A percentile compares a stretch with the other conserved stretches of the same genome.
Evolutionary conservation across 148 eudicot species (phyloP).

Genomic region (Salicornia ramosissima): DNA sequence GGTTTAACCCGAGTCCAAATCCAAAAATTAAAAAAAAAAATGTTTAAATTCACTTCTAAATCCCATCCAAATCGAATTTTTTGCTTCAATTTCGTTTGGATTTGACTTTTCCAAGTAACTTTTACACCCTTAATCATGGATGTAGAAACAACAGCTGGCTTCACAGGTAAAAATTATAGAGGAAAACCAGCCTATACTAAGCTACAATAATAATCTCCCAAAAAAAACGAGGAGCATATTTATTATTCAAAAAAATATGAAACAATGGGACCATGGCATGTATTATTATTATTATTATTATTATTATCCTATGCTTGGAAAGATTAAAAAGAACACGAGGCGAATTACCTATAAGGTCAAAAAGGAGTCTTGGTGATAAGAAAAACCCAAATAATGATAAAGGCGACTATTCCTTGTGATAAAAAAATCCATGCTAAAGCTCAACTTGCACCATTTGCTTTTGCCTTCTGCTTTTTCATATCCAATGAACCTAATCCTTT

Average conservation of each 20-base stretch:
- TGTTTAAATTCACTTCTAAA: too few species aligned
- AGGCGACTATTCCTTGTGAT: neutral
- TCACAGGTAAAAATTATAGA: neutral
- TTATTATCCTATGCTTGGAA: neutral
- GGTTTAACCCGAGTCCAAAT: neutral
- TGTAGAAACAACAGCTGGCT: neutral
- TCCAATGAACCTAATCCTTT: constrained; percentile 59
- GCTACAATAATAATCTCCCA: neutral
- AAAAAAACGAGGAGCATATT: neutral
- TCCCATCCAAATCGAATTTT: neutral
- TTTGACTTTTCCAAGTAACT: neutral
- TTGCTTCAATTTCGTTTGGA: neutral
- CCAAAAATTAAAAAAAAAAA: neutral
- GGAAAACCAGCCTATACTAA: neutral
- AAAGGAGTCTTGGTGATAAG: neutral
- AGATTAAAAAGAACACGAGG: neutral
- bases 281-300: neutral
- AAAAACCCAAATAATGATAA: neutral
- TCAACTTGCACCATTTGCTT: constrained; percentile 38
- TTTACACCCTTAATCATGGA: neutral
- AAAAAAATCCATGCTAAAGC: neutral
- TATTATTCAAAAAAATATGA: neutral
- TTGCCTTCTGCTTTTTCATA: constrained; percentile 51
- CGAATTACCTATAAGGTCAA: neutral
- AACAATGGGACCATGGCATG: neutral